A percentile compares a stretch with the other conserved stretches of the same genome.
Conservation (phyloP, 371 early-diverging fungal species). For the Chytridiales sp. region DNA sequence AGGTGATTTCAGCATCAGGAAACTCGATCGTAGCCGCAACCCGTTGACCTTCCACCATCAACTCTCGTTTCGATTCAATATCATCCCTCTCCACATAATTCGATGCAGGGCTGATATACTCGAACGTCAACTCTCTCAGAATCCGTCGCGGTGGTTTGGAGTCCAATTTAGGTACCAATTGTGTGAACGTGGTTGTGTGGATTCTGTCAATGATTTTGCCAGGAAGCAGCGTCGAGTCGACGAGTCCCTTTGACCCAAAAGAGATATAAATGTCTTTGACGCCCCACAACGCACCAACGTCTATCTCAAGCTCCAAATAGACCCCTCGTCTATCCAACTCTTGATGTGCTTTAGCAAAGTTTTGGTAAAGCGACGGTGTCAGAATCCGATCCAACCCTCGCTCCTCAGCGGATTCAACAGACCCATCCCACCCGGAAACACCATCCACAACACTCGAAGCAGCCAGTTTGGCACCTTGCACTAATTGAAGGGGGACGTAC, state of each 20-base stretch:
- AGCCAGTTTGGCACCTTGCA: not conserved
- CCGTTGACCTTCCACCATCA: not conserved
- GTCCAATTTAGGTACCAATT: constrained; percentile 3
- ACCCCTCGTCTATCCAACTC: not conserved
- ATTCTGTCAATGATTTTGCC: not conserved
- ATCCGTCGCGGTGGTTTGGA: not conserved
- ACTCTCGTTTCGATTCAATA: not conserved
- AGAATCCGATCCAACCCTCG: not conserved
- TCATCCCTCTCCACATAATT: not conserved
- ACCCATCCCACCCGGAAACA: constrained; percentile 10
- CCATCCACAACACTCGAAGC: not conserved
- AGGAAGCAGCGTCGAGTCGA: not conserved
- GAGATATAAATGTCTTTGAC: not conserved
- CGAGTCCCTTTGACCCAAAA: constrained; percentile 8
- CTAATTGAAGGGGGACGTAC: not conserved
- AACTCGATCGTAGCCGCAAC: not conserved
- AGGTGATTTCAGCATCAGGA: not conserved
- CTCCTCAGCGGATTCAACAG: not conserved
- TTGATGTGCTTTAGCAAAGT: not conserved
- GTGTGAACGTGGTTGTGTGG: constrained; percentile 2
- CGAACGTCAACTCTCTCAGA: not conserved
- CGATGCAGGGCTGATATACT: not conserved
- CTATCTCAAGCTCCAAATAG: not conserved
- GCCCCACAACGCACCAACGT: not conserved
- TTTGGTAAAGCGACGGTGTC: not conserved